Conservation (phyloP, 129 eudicot species). For the Ambrosia trifida region DNA sequence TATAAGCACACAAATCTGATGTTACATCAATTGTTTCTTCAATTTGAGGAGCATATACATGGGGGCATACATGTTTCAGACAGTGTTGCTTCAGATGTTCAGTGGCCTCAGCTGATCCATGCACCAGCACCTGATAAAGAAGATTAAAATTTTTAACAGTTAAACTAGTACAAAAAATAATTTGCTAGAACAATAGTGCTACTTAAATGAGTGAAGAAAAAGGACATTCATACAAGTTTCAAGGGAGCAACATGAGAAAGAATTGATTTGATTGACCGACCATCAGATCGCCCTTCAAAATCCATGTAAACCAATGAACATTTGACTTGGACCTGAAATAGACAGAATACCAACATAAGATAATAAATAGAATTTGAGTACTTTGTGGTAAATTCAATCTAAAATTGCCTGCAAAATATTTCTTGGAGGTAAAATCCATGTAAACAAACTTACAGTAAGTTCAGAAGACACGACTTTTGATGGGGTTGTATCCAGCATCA, state of each 20-base stretch:
- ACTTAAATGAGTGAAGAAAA: background rate
- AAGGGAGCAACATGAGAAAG: slow-evolving; percentile 85
- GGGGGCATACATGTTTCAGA: slow-evolving; percentile 80
- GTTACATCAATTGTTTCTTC: slow-evolving; percentile 97
- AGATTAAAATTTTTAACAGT: background rate
- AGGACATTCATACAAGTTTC: slow-evolving; percentile 63
- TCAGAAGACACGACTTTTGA: slow-evolving; percentile 93
- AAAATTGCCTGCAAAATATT: background rate
- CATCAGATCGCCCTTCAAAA: slow-evolving; percentile 99
- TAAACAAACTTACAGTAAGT: slow-evolving; percentile 64
- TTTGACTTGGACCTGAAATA: slow-evolving; percentile 85
- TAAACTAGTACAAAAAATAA: background rate
- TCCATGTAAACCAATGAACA: slow-evolving; percentile 84
- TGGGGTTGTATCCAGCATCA: slow-evolving; percentile 85
- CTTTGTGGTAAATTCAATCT: background rate
- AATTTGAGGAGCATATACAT: slow-evolving; percentile 91
- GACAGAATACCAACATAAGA: slow-evolving; percentile 12
- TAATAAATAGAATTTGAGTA: background rate
- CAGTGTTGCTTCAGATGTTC: slow-evolving; percentile 98
- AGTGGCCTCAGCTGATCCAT: slow-evolving; percentile 99
- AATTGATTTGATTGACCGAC: slow-evolving; percentile 88
- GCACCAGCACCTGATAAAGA: slow-evolving; percentile 76
- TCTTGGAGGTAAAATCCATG: background rate
- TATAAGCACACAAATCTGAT: slow-evolving; percentile 96
- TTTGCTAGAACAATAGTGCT: background rate